Percentiles rank a stretch among this genome's conserved stretches.
Evolutionary conservation across 345 rosid species (phyloP).

Genomic region (Rhodamnia rubescens): DNA sequence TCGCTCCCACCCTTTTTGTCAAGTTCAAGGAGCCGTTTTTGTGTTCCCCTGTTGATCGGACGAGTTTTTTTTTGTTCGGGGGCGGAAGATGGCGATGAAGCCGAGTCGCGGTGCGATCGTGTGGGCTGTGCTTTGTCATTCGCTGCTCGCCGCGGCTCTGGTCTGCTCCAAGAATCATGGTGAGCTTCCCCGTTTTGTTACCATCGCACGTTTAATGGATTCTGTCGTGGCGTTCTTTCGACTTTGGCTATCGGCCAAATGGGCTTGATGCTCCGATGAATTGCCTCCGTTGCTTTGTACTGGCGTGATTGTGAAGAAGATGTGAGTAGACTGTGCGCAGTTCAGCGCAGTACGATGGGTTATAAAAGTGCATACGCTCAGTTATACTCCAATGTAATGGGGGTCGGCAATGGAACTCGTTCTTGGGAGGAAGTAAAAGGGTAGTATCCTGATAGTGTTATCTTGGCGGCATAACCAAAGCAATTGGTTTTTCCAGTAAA

Average conservation of each 20-base stretch:
- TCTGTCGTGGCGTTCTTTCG: background rate
- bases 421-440: background rate
- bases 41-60: background rate
- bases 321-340: background rate
- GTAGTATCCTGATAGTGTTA: background rate
- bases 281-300: background rate
- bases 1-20: background rate
- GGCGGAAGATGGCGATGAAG: background rate
- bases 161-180: slow-evolving; percentile 52
- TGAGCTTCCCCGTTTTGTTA: slow-evolving; percentile 5
- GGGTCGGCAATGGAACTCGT: background rate
- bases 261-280: background rate
- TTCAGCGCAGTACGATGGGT: background rate
- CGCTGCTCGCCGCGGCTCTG: slow-evolving; percentile 23
- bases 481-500: background rate
- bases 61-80: background rate
- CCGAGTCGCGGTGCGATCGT: background rate
- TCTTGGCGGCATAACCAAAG: background rate
- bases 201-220: background rate
- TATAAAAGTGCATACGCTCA: background rate
- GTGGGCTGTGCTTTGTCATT: slow-evolving; percentile 16
- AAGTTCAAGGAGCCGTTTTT: background rate
- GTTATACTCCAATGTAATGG: background rate
- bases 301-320: background rate
- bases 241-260: background rate